Evolutionary conservation across 202 grass and related monocot genomes (phyloP).

Genomic region (Cymbopogon flexuosus): DNA sequence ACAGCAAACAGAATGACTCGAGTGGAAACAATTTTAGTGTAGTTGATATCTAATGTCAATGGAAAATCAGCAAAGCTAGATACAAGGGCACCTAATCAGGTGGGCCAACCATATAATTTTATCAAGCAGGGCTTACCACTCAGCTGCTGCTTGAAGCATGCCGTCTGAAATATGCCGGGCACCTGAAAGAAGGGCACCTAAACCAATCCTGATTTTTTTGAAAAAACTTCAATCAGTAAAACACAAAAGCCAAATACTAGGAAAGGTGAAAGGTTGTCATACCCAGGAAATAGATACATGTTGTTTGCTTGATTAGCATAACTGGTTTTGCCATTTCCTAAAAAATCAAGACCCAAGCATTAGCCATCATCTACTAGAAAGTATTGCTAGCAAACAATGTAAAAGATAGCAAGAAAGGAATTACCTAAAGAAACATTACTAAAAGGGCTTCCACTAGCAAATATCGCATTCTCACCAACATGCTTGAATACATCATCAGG

Average conservation of each 20-base stretch:
- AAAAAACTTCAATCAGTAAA: conserved; percentile 27
- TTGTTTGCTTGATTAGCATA: conserved; percentile 97
- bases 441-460: conserved; percentile 97
- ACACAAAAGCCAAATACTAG: conserved; percentile 10
- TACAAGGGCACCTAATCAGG: conserved; percentile 1
- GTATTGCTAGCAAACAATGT: background rate
- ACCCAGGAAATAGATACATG: conserved; percentile 99
- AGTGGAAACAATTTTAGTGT: background rate
- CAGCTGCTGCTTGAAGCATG: conserved; percentile 90
- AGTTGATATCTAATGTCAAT: conserved; percentile 1
- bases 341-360: conserved; percentile 15
- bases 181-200: conserved; percentile 96
- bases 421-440: conserved; percentile 72
- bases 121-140: conserved; percentile 59
- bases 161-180: conserved; percentile 75
- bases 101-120: background rate
- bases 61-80: background rate
- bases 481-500: conserved; percentile 88
- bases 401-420: conserved; percentile 28
- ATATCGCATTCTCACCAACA: conserved; percentile 81
- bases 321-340: conserved; percentile 63
- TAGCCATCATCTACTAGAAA: conserved; percentile 6
- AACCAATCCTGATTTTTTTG: conserved; percentile 66
- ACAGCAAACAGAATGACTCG: background rate
- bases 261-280: conserved; percentile 33